Percentiles rank a stretch among this genome's conserved stretches.
Evolutionary conservation across 345 rosid genomes (phyloP).

Genomic region (Murraya koenigii): DNA sequence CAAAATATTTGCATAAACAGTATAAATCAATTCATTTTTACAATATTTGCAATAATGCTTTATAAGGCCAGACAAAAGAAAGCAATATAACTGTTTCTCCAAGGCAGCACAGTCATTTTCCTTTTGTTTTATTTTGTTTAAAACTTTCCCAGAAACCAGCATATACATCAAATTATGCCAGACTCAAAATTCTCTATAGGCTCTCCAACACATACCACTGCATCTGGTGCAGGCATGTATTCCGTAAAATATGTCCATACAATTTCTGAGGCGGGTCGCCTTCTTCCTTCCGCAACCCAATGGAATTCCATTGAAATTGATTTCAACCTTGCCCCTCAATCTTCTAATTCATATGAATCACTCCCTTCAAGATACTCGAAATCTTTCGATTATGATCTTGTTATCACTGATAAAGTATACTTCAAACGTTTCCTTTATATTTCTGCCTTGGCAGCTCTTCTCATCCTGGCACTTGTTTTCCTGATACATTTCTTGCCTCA

Average conservation of each 20-base stretch:
- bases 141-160: neutral
- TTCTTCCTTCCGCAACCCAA: conserved; percentile 44
- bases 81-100: neutral
- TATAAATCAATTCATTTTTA: neutral
- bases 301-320: conserved; percentile 46
- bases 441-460: conserved; percentile 18
- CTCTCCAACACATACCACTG: conserved; percentile 13
- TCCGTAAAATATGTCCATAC: conserved; percentile 35
- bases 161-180: conserved; percentile 15
- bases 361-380: conserved; percentile 47
- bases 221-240: conserved; percentile 9
- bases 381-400: conserved; percentile 45
- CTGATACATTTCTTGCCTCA: conserved; percentile 38
- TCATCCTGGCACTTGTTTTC: conserved; percentile 26
- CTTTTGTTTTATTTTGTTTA: neutral
- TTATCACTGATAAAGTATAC: conserved; percentile 36
- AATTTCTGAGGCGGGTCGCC: conserved; percentile 35
- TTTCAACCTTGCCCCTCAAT: conserved; percentile 25
- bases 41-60: neutral
- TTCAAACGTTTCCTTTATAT: conserved; percentile 44
- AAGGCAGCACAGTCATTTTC: neutral
- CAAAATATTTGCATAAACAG: neutral
- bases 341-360: conserved; percentile 32
- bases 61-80: neutral
- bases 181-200: neutral